Evolutionary conservation across 164 flowering plant species (phyloP).

Genomic region (Euptelea pleiosperma): DNA sequence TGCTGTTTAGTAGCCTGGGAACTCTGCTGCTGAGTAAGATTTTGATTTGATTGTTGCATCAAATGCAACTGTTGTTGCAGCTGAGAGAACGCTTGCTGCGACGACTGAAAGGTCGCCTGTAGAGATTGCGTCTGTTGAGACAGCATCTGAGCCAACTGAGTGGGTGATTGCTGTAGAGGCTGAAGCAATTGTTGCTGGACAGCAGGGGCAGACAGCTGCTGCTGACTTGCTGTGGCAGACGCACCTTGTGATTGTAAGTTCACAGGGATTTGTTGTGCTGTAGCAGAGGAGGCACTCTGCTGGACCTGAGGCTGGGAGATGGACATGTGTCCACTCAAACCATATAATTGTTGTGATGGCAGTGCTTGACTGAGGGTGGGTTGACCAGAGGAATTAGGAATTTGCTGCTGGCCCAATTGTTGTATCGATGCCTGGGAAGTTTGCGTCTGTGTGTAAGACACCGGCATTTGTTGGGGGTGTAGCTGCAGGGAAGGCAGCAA

Average conservation of each 20-base stretch:
- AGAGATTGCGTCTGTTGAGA: slow-evolving; percentile 81
- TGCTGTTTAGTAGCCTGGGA: slow-evolving; percentile 54
- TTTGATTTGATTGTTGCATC: slow-evolving; percentile 56
- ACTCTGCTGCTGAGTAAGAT: slow-evolving; percentile 37
- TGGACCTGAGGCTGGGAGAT: slow-evolving; percentile 51
- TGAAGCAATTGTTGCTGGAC: slow-evolving; percentile 46
- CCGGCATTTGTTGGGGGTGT: slow-evolving; percentile 34
- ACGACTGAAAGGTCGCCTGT: slow-evolving; percentile 84
- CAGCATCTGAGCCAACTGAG: slow-evolving; percentile 72
- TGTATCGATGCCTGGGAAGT: slow-evolving; percentile 32
- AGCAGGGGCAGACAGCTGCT: slow-evolving; percentile 35
- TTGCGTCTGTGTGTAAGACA: slow-evolving; percentile 45
- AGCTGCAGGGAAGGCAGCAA: slow-evolving; percentile 52
- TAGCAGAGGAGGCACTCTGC: slow-evolving; percentile 42
- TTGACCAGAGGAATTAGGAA: slow-evolving; percentile 36
- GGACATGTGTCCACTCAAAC: slow-evolving; percentile 45
- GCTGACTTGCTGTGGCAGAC: slow-evolving; percentile 33
- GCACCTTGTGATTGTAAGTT: slow-evolving; percentile 33
- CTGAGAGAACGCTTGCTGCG: slow-evolving; percentile 89
- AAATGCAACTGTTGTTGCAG: slow-evolving; percentile 81
- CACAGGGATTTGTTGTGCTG: slow-evolving; percentile 33
- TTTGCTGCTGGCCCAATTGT: slow-evolving; percentile 40
- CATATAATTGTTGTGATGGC: slow-evolving; percentile 41
- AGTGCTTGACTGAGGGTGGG: slow-evolving; percentile 39
- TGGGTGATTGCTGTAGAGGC: slow-evolving; percentile 61